Percentiles rank a stretch among this genome's conserved stretches.
Conservation (phyloP, 164 flowering plant species). For the Amborella trichopoda region DNA sequence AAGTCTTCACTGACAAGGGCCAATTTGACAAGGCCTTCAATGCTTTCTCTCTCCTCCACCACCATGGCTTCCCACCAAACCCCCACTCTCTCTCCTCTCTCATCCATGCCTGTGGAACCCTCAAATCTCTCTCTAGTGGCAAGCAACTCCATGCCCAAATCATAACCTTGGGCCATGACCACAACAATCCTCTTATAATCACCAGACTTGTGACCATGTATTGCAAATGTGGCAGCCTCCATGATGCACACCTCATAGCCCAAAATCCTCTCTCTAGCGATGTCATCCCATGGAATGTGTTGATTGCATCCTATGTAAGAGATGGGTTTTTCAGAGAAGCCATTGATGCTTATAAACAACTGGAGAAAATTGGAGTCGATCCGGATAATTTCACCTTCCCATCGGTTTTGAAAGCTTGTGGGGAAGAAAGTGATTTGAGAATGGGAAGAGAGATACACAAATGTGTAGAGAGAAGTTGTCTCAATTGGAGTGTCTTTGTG, state of each 20-base stretch:
- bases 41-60: slow-evolving; percentile 19
- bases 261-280: slow-evolving; percentile 16
- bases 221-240: slow-evolving; percentile 15
- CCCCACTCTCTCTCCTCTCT: slow-evolving; percentile 25
- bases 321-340: slow-evolving; percentile 22
- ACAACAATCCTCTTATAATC: slow-evolving; percentile 23
- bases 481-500: slow-evolving; percentile 29
- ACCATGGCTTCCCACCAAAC: slow-evolving; percentile 9
- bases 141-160: slow-evolving; percentile 33
- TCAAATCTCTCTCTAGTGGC: slow-evolving; percentile 21
- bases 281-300: slow-evolving; percentile 42
- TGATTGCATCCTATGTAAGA: slow-evolving; percentile 33
- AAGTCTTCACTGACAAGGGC: slow-evolving; percentile 6
- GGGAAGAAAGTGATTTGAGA: slow-evolving; percentile 22
- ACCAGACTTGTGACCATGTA: slow-evolving; percentile 39
- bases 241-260: slow-evolving; percentile 23
- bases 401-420: slow-evolving; percentile 55
- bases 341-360: slow-evolving; percentile 23
- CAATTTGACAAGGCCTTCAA: slow-evolving; percentile 20
- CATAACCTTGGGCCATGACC: slow-evolving; percentile 28
- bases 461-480: slow-evolving; percentile 11
- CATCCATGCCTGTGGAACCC: slow-evolving; percentile 21
- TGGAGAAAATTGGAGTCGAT: slow-evolving; percentile 27
- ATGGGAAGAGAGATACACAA: slow-evolving; percentile 35
- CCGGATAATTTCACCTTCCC: slow-evolving; percentile 51